Conservation (phyloP, 2,329 filamentous ascomycete species). For the Diaporthe amygdali region DNA sequence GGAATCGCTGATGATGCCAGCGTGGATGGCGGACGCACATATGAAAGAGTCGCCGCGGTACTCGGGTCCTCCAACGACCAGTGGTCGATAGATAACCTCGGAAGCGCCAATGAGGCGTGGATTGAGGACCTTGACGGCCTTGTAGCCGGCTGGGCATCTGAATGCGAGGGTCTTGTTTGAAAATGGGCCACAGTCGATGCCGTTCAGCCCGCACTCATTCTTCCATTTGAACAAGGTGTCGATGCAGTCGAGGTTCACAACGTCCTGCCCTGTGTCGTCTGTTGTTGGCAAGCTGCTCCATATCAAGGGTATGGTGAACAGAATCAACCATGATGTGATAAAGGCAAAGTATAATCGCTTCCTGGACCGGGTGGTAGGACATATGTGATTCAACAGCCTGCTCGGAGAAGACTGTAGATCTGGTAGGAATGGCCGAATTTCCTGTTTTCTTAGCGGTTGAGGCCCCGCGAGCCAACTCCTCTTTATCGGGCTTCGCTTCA, state of each 20-base stretch:
- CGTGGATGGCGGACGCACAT: constrained; percentile 77
- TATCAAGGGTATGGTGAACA: background rate
- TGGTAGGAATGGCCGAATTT: background rate
- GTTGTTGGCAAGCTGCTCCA: background rate
- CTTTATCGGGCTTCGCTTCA: background rate
- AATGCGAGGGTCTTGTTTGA: constrained; percentile 61
- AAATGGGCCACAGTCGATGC: constrained; percentile 64
- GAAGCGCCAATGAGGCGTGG: constrained; percentile 73
- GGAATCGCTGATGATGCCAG: constrained; percentile 69
- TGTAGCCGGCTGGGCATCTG: constrained; percentile 65
- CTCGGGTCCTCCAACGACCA: constrained; percentile 73
- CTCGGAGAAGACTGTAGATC: background rate
- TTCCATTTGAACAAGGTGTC: constrained; percentile 60
- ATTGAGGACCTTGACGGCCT: constrained; percentile 49
- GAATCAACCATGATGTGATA: background rate
- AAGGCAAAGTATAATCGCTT: background rate
- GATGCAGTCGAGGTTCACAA: constrained; percentile 53
- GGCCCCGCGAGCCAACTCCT: background rate
- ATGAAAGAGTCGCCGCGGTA: constrained; percentile 88
- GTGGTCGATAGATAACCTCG: constrained; percentile 64
- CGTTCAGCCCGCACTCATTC: constrained; percentile 64
- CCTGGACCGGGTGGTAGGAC: background rate
- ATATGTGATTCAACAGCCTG: background rate
- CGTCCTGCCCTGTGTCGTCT: background rate
- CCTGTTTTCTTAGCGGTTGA: background rate